Base-by-base conservation (phyloP, 768 basidiomycete species). In the Collybiopsis luxurians region DNA sequence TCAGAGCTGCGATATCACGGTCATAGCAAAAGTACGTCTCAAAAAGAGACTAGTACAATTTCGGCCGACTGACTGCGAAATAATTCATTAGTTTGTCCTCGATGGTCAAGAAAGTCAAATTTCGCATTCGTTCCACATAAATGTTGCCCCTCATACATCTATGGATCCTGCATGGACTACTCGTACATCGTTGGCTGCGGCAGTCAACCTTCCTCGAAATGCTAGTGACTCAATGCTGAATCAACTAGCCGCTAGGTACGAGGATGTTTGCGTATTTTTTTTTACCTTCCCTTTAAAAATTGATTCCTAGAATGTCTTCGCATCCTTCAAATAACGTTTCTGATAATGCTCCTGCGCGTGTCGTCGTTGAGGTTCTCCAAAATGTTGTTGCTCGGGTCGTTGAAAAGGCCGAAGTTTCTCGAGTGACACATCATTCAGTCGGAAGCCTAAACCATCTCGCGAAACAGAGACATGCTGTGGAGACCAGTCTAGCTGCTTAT, bases 381-480 rank as follows among this genome's bases (percentile, higher is more conserved):
- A 82, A 80, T 53, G 89, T 89, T 46, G 89, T 87, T 30, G 86
- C 89, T 63, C 86, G 87, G 43, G 87, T 92, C 23, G 87, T 86
- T 11, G 84, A 87, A 65, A 85, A 88, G 65, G 84, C 77, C 2
- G 85, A 88, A 61, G 83, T 82, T 5, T 87, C 89, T 64, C 78
- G 84, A 42, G 80, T 85, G 79, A 17, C 73, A 77, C 19, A 59
- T 51, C 74, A 74, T 30, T 69, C 73, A 27, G 73, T 70, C 17
- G 73, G 70, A 7, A 78, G 86, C 61, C 67, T 89, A 11, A 82
- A 87, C 64, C 84, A 84, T 24, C 81, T 93, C 52, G 86, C 82
- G 49, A 90, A 89, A 68, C 90, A 92, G 73, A 90, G 89, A 64
- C 84, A 90, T 61, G 88, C 92, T 56, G 77, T 93, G 27, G 77